Base-by-base conservation (phyloP, 176 grass and related monocot genomes). In the Secale cereale region DNA sequence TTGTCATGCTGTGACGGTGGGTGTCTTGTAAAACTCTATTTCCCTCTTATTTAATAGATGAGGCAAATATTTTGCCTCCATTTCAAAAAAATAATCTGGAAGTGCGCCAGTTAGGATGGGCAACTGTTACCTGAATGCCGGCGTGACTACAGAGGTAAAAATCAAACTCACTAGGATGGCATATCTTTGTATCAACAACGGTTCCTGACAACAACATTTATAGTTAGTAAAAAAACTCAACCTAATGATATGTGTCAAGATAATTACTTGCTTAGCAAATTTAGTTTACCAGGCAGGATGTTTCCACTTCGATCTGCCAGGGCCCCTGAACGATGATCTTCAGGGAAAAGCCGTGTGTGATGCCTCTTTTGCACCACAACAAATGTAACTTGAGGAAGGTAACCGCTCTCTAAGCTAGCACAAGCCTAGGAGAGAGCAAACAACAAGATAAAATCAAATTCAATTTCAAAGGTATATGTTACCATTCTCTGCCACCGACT, bases 81-180 rank as follows among this genome's bases (percentile, higher is more conserved):
- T n/a, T n/a, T n/a, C n/a, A 70, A 70, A 52, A 59, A 8, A 14
- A 75, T 3, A 1, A 25, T 67, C 28, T 56, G 52, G 16, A 52
- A 17, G 1, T 19, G 52, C 50, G 50, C 19, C 52, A 22, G 15
- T 2, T 22, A 56, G 19, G 52, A 56, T 56, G 11, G 77, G 26
- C 19, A 82, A 64, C 2, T 22, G 14, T 65, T 86, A 95, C 96
- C 96, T 98, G 83, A 64, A 95, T 98, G 41, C 91, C 91, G 57
- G 93, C 84, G 82, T 98, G 96, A 65, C 96, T 98, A 68, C 96
- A 98, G 26, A 98, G 93, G 52, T 94, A 98, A 70, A 98, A 98
- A 31, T 98, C 93, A 16, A 98, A 95, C 31, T 98, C 96, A 2
- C 37, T 94, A 0, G 96, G 96, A 61, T 98, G 96, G 35, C 96